phyloP scores from a whole-genome alignment of 2,329 filamentous ascomycete species.

The Cladosporium sp. region DNA sequence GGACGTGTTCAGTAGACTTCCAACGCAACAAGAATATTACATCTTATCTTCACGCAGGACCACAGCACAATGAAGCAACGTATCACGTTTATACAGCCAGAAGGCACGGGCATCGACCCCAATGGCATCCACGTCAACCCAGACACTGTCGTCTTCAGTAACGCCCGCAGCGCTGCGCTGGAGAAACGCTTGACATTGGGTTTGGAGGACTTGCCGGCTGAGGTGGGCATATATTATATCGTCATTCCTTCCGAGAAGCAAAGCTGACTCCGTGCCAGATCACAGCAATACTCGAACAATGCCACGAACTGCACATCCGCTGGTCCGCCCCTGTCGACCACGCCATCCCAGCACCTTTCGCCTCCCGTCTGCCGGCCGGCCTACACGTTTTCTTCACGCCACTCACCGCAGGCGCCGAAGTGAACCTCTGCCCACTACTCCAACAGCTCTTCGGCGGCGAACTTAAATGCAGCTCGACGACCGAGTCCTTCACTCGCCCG shows the following conservation, averaged over 20 bases:
- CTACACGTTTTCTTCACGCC: slow-evolving; percentile 80
- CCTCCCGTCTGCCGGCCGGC: slow-evolving; percentile 74
- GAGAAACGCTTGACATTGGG: slow-evolving; percentile 78
- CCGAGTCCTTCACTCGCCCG: slow-evolving; percentile 42
- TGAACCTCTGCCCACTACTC: slow-evolving; percentile 61
- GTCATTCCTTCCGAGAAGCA: no score
- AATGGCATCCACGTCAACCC: slow-evolving; percentile 61
- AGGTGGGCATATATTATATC: slow-evolving; percentile 46
- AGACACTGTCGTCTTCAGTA: slow-evolving; percentile 57
- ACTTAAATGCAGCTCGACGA: slow-evolving; percentile 57
- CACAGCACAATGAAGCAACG: slow-evolving; percentile 66
- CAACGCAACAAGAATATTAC: neutral
- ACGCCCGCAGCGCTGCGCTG: slow-evolving; percentile 64
- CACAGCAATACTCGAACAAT: slow-evolving; percentile 53
- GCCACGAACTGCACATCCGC: slow-evolving; percentile 74
- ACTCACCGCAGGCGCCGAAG: slow-evolving; percentile 39
- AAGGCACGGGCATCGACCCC: slow-evolving; percentile 66
- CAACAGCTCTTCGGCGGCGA: slow-evolving; percentile 57
- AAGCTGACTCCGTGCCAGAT: neutral
- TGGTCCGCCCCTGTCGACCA: slow-evolving; percentile 68
- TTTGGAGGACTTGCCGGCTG: slow-evolving; percentile 70
- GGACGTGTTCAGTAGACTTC: neutral
- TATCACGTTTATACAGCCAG: slow-evolving; percentile 71
- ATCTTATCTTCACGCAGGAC: neutral
- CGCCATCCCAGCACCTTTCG: slow-evolving; percentile 67